These are phyloP conservation scores for Hibiscus mutabilis DNA, from an alignment of 345 rosid species.

Conservation along the genomic window DNA sequence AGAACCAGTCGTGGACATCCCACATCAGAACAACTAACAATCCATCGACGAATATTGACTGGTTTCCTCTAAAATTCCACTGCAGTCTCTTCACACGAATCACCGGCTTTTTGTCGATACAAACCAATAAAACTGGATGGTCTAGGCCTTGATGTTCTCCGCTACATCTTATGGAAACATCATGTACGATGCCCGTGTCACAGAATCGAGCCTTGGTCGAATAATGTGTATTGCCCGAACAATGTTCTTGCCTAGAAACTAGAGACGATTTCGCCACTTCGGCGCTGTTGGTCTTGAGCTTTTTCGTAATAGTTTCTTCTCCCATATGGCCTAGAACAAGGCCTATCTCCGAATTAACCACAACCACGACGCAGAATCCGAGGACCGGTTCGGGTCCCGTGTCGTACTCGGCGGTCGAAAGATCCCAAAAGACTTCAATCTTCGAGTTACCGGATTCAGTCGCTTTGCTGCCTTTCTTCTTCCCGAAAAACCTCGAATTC, in stretches of 20 bases:
- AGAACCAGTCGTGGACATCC: conserved; percentile 98
- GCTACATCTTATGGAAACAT: conserved; percentile 56
- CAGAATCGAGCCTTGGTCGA: conserved; percentile 57
- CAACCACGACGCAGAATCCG: background rate
- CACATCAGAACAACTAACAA: conserved; percentile 78
- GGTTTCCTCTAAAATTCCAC: conserved; percentile 94
- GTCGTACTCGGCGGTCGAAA: conserved; percentile 52
- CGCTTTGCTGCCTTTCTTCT: conserved; percentile 61
- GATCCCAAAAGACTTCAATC: conserved; percentile 75
- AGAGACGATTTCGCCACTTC: conserved; percentile 28
- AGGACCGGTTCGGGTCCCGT: conserved; percentile 11
- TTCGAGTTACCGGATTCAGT: conserved; percentile 41
- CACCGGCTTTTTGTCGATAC: conserved; percentile 66
- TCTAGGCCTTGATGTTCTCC: conserved; percentile 51
- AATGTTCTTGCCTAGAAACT: conserved; percentile 64
- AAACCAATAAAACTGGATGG: conserved; percentile 56
- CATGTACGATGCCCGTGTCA: conserved; percentile 49
- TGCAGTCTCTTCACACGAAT: conserved; percentile 74
- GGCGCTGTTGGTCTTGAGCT: conserved; percentile 22
- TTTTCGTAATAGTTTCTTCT: conserved; percentile 41
- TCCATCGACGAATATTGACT: conserved; percentile 72
- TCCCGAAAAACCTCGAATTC: conserved; percentile 51
- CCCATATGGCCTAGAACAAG: conserved; percentile 36
- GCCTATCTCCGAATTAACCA: background rate
- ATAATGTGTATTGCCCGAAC: conserved; percentile 60